Base-by-base conservation (phyloP, 176 grass and related monocot genomes). In the Hsuehochloa calcarea region DNA sequence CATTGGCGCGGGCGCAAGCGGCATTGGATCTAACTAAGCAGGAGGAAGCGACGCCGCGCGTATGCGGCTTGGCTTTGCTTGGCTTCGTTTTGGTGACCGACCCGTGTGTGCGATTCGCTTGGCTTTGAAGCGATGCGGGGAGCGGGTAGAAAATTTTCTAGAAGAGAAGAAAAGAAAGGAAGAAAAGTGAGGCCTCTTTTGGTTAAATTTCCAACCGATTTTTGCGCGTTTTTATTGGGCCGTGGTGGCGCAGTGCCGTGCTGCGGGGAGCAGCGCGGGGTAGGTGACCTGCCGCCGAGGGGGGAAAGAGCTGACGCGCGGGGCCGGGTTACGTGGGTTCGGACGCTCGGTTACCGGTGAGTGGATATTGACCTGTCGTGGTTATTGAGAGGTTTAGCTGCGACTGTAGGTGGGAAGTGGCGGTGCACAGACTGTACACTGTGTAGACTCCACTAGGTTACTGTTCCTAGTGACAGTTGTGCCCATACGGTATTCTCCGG, bases 111-210 rank as follows among this genome's bases (percentile, higher is more conserved):
- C 10, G 22, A 63, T 13, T 70, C 9, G 63, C 80, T 82, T 62
- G 86, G 39, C 73, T 71, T 82, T 74, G 85, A 87, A 87, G 85
- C 85, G 70, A 81, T 45, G 69, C 46, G 44, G 34, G 22, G 59
- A 50, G 77, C 66, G 58, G 85, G 70, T 75, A 79, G 16, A 74
- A 81, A 67, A 68, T 23, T 31, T 63, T 86, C 65, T 13, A 37
- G 55, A 62, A 52, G 9, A 19, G 27, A 7, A 43, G 6, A 13
- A 29, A 6, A 45, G 13, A 26, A 25, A 15, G 39, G 10, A 44
- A 20, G n/a, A 11, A 70, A 70, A 13, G 41, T 6, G 47, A 51
- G 15, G 19, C 35, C n/a, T 25, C 37, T 68, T 81, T 82, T 80
- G 54, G 66, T 70, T 72, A 83, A 47, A 39, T 52, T 72, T 46